Conservation (phyloP, 306 rosid species). For the Cucumis melo region DNA sequence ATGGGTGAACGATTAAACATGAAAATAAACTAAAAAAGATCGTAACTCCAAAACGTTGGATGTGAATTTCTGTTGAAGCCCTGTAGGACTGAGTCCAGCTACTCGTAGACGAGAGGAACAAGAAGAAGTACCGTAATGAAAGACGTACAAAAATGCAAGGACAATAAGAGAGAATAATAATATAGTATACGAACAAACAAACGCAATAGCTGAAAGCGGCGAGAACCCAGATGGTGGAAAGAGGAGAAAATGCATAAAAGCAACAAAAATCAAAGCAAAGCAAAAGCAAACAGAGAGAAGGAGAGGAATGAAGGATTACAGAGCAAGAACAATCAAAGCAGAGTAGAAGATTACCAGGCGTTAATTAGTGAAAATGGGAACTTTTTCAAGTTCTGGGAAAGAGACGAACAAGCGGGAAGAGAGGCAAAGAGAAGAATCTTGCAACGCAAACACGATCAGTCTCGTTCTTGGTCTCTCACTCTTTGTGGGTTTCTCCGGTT, state of each 20-base stretch:
- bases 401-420: neutral
- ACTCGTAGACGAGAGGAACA: neutral
- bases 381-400: neutral
- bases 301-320: neutral
- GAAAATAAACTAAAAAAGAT: neutral
- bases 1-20: neutral
- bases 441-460: neutral
- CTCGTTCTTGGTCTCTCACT: neutral
- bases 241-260: neutral
- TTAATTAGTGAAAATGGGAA: neutral
- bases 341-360: neutral
- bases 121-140: neutral
- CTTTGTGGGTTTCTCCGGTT: neutral
- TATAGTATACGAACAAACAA: neutral
- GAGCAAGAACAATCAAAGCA: constrained; percentile 1
- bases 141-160: neutral
- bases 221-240: neutral
- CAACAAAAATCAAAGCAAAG: neutral
- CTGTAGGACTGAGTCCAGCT: neutral
- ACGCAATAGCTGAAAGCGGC: neutral
- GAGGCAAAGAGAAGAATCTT: neutral
- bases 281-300: neutral
- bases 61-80: neutral
- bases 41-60: neutral
- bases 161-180: neutral